Percentiles rank a stretch among this genome's conserved stretches.
Evolutionary conservation across 805 yeast species (phyloP).

Genomic region (Zygosaccharomyces kombuchaensis): DNA sequence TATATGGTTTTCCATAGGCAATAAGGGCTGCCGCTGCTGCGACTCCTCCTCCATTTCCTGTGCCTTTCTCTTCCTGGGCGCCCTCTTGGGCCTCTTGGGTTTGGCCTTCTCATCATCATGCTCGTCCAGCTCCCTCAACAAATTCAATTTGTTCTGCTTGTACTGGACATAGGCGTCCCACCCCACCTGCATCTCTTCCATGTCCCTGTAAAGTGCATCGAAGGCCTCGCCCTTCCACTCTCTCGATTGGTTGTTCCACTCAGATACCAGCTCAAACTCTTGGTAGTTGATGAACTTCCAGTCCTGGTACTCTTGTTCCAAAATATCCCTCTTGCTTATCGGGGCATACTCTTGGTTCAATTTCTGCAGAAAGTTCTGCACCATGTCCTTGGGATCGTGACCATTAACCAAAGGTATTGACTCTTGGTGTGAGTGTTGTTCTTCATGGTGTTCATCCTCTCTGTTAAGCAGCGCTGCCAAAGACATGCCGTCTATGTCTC

Average conservation of each 20-base stretch:
- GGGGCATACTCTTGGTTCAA: constrained; percentile 21
- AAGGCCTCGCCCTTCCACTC: constrained; percentile 21
- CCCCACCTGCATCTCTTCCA: constrained; percentile 22
- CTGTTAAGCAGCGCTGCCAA: constrained; percentile 30
- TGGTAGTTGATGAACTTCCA: constrained; percentile 35
- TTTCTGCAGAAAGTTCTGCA: constrained; percentile 14
- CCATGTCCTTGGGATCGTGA: constrained; percentile 5
- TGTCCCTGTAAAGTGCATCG: constrained; percentile 19
- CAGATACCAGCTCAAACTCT: constrained; percentile 36
- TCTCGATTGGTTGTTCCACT: constrained; percentile 32
- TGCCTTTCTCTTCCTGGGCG: constrained; percentile 2
- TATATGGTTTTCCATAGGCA: constrained; percentile 1
- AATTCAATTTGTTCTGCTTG: constrained; percentile 12
- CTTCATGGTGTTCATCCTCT: constrained; percentile 21
- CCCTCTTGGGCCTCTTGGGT: constrained; percentile 2
- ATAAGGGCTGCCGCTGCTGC: background rate
- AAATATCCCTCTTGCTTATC: constrained; percentile 23
- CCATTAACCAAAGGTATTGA: background rate
- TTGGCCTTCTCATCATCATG: constrained; percentile 4
- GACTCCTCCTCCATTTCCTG: constrained; percentile 1
- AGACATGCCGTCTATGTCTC: constrained; percentile 21
- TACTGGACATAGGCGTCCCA: constrained; percentile 25
- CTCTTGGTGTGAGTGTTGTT: background rate
- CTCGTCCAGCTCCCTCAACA: constrained; percentile 13
- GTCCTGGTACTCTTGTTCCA: constrained; percentile 31